phyloP scores from a whole-genome alignment of 495 filamentous ascomycete genomes.

The Hypoxylon crocopeplum region DNA sequence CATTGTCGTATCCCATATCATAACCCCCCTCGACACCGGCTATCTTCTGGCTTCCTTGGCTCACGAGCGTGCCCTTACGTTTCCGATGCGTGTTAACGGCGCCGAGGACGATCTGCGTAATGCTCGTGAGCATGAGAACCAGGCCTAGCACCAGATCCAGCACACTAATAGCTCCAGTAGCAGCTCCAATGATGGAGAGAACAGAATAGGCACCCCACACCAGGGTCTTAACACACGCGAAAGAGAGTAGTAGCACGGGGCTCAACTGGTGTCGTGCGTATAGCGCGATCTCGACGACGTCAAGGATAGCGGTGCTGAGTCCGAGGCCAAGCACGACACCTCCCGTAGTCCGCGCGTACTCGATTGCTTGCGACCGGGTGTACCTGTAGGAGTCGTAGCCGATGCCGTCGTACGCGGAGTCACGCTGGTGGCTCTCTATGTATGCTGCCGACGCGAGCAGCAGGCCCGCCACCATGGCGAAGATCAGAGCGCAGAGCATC shows the following conservation, averaged over 20 bases:
- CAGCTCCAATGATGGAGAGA: not conserved
- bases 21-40: not conserved
- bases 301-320: not conserved
- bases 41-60: not conserved
- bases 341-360: not conserved
- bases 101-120: conserved; percentile 3
- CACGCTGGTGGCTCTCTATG: not conserved
- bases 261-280: conserved; percentile 1
- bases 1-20: not conserved
- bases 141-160: not conserved
- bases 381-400: conserved; percentile 1
- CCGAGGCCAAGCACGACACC: conserved; percentile 8
- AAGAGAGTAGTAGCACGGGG: conserved; percentile 2
- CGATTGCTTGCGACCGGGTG: not conserved
- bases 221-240: conserved; percentile 7
- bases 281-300: not conserved
- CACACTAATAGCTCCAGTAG: not conserved
- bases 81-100: conserved; percentile 9
- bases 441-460: conserved; percentile 2
- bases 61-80: not conserved
- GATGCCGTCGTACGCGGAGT: not conserved
- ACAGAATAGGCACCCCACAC: conserved; percentile 7
- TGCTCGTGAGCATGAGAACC: conserved; percentile 1
- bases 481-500: not conserved
- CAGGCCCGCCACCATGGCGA: not conserved